A percentile compares a stretch with the other conserved stretches of the same genome.
phyloP scores from a whole-genome alignment of 2,329 filamentous ascomycete species.

The Thermothelomyces thermophilus region DNA sequence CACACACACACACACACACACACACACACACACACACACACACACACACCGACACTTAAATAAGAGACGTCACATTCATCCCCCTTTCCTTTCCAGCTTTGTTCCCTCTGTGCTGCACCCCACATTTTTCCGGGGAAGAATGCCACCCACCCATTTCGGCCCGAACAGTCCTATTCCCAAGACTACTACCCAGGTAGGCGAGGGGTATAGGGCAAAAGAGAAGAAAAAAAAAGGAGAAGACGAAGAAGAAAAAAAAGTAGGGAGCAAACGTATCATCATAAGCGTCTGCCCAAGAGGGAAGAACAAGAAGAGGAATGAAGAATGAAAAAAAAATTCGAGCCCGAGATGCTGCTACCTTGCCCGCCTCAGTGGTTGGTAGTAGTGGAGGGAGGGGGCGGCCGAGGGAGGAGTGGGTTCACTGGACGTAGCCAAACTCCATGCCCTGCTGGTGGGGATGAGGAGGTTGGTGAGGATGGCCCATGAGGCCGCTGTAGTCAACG shows the following conservation, averaged over 20 bases:
- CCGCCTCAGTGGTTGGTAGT: not conserved
- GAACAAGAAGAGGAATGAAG: too few relatives aligned
- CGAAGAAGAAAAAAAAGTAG: not conserved
- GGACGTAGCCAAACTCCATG: constrained; percentile 40
- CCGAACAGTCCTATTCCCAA: constrained; percentile 8
- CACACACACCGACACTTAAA: constrained; percentile 1
- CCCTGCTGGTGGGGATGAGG: constrained; percentile 12
- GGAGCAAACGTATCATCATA: too few relatives aligned
- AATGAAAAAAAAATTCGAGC: too few relatives aligned
- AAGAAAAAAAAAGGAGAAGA: not conserved
- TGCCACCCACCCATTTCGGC: not conserved
- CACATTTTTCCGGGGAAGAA: constrained; percentile 7
- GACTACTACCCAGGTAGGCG: not conserved
- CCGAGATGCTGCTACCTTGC: too few relatives aligned
- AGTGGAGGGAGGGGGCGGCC: too few relatives aligned
- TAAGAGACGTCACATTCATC: not conserved
- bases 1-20: constrained; percentile 1
- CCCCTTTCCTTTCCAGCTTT: too few relatives aligned
- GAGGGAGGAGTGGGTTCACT: too few relatives aligned
- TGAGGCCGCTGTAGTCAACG: constrained; percentile 24
- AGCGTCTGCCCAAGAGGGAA: too few relatives aligned
- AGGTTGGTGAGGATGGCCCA: constrained; percentile 27
- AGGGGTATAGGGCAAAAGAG: not conserved
- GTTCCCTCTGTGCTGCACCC: too few relatives aligned
- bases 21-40: not conserved